Evolutionary conservation across 2,329 filamentous ascomycete genomes (phyloP), one percentile per base, ranked within the genome.

Genomic region (Paecilomyces dactylethromorphus): DNA sequence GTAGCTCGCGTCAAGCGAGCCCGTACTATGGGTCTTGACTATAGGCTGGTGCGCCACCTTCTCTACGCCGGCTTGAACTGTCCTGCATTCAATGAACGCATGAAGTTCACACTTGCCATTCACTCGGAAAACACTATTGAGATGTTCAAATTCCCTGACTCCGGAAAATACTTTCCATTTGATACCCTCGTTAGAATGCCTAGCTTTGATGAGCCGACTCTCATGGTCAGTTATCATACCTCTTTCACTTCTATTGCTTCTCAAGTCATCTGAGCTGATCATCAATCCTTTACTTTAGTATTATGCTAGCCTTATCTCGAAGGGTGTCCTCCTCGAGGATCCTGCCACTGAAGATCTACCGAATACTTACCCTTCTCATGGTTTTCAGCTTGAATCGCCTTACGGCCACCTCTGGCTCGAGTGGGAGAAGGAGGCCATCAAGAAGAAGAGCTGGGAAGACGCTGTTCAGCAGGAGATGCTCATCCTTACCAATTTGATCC

Each of bases 1-100:
- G 84, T 84, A 63, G 88, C 89, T 64, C 80, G 84, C 52, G 76
- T 88, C 55, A 78, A 85, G 76, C 66, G 63, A 35, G 58, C 60
- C 6, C 66, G 68, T 21, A 70, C 66, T 2, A 69, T 78, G 55
- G 76, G 76, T 3, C 69, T 80, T 51, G 72, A 76, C 56, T 62
- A 67, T 39, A 72, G 69, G 53, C 64, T 80, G 15, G 57, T 78
- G 18, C 57, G 64, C 15, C 75, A 78, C 54, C 66, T 79, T 13
- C 64, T 79, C 26, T 67, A 70, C 21, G 72, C 75, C 5, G 76
- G 76, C 10, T 62, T 79, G 4, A 70, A 69, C 8, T 78, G 76
- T 54, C 74, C 76, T 33, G 72, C 67, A 1, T 80, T 80, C 63
- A 76, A 73, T 49, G 75, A 78, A 24, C 74, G 76, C 39, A 75